phyloP scores from a whole-genome alignment of 2,329 filamentous ascomycete genomes.

The Hypoxylon rubiginosum region DNA sequence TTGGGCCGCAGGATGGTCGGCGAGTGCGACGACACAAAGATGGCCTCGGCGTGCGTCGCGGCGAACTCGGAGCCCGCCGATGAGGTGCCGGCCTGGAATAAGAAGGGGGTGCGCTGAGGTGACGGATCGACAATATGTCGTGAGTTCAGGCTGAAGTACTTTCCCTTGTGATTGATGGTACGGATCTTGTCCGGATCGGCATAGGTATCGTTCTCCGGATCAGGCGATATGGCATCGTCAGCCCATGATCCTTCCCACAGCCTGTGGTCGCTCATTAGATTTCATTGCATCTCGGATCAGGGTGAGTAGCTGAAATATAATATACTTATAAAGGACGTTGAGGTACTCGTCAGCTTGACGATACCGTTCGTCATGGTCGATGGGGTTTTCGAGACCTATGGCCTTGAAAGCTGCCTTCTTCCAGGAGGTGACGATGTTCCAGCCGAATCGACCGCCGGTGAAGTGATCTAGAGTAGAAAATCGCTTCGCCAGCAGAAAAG shows the following conservation, averaged over 20 bases:
- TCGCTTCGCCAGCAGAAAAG: conserved; percentile 71
- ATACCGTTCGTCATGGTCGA: conserved; percentile 73
- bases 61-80: conserved; percentile 69
- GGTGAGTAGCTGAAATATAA: background rate
- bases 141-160: conserved; percentile 63
- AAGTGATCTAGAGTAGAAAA: conserved; percentile 74
- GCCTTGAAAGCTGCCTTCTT: conserved; percentile 74
- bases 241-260: conserved; percentile 70
- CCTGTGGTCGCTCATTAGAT: conserved; percentile 47
- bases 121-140: conserved; percentile 66
- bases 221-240: conserved; percentile 67
- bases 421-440: conserved; percentile 71
- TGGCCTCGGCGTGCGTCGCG: conserved; percentile 70
- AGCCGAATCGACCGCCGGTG: conserved; percentile 71
- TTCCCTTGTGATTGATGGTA: conserved; percentile 71
- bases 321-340: conserved; percentile 71
- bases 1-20: conserved; percentile 63
- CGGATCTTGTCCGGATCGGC: conserved; percentile 70
- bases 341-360: conserved; percentile 73
- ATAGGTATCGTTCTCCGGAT: conserved; percentile 68
- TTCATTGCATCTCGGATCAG: background rate
- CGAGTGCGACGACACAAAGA: conserved; percentile 70
- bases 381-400: conserved; percentile 68
- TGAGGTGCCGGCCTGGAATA: conserved; percentile 72
- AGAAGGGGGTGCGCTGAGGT: conserved; percentile 68